These are phyloP conservation scores for Corchorus olitorius DNA, from an alignment of 345 rosid genomes.

Conservation along the genomic window DNA sequence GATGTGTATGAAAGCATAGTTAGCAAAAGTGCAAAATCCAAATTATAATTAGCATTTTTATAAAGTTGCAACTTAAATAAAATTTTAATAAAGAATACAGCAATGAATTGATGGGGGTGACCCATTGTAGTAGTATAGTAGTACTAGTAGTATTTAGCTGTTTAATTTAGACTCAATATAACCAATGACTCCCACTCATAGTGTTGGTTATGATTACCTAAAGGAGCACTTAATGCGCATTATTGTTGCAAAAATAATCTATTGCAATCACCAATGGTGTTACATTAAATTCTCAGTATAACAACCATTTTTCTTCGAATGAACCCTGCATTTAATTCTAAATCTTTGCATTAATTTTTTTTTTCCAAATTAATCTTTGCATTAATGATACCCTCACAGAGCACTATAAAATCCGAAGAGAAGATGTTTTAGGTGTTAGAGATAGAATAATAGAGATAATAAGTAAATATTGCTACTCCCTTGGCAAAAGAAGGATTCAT, in stretches of 20 bases:
- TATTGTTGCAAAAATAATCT: not conserved
- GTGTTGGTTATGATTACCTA: slow-evolving; percentile 1
- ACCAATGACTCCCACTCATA: not conserved
- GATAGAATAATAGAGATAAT: not conserved
- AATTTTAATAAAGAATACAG: not conserved
- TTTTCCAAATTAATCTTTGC: too few species aligned
- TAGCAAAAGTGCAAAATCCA: not conserved
- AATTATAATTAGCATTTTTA: not conserved
- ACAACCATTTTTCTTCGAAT: too few species aligned
- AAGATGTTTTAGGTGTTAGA: not conserved
- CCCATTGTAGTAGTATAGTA: not conserved
- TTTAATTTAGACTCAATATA: not conserved
- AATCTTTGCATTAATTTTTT: not conserved
- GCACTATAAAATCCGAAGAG: not conserved
- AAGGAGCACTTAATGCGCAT: not conserved
- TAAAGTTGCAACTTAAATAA: not conserved
- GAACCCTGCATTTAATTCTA: not conserved
- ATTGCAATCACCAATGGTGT: slow-evolving; percentile 7
- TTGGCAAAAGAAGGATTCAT: not conserved
- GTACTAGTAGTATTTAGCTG: not conserved
- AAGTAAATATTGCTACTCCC: not conserved
- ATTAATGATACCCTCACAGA: not conserved
- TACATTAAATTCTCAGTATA: not conserved
- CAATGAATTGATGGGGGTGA: not conserved
- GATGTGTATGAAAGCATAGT: too few species aligned